Evolutionary conservation across 306 rosid genomes (phyloP), one percentile per base, ranked within the genome.

Genomic region (Biancaea sappan): DNA sequence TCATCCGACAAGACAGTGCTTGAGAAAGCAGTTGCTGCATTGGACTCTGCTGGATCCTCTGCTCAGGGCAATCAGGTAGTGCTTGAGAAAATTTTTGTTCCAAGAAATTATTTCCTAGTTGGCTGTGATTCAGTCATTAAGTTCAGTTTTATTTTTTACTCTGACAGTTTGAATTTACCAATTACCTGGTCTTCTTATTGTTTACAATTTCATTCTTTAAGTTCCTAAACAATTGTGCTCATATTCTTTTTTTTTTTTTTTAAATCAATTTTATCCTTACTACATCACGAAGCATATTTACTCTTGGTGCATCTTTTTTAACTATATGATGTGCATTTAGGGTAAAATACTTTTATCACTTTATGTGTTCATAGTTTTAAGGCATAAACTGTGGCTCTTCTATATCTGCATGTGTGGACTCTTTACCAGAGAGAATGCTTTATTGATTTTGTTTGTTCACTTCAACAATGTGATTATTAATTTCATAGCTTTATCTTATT

Each of bases 1-100:
- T 88, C 98, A 28, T 82, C 97, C 2, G 99, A 95, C 68, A 95
- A 90, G 82, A 79, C 82, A 62, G 88, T 88, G 54, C 89, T 88
- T 57, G 99, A 90, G 57, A 95, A 83, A 82, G 96, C 84, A 12
- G 88, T 80, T 26, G 88, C 96, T 31, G 87, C 80, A 21, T 85
- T 88, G 44, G 97, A 86, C 37, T 79, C 84, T 69, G 88, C 83
- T 46, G 53, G 73, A 74, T 75, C 79, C 25, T 71, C 86, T 10
- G 12, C 46, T 66, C 87, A 81, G 77, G 67, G 40, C 14, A 91
- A 86, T 82, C 90, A 80, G 84, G 99, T 95, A 74, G 51, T 50
- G 54, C 12, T 65, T 21, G 67, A 32, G 59, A 51, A 54, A n/a
- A 69, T 75, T 74, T 41, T 37, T 21, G 8, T 15, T 16, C 21